Percentiles rank a stretch among this genome's conserved stretches.
These are phyloP conservation scores for Skeletonema menzelii DNA, from an alignment of 108 stramenopile species.

Conservation along the genomic window DNA sequence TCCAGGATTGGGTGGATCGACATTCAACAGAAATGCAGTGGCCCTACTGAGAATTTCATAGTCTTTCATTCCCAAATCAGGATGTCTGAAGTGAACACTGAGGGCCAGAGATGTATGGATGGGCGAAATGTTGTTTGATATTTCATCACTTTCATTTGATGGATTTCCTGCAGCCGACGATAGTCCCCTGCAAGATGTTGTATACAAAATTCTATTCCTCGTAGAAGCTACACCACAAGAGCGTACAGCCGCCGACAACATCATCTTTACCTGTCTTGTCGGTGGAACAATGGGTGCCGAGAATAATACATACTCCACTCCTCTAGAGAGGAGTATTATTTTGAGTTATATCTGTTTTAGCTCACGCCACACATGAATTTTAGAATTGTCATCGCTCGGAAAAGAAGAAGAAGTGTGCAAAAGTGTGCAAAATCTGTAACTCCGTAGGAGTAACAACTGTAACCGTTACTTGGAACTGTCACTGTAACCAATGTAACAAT, in stretches of 20 bases:
- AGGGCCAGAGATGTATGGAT: slow-evolving; percentile 67
- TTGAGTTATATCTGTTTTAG: too few species aligned
- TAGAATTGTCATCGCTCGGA: too few species aligned
- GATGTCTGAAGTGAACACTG: slow-evolving; percentile 80
- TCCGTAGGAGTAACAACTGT: too few species aligned
- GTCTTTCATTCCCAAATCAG: slow-evolving; percentile 85
- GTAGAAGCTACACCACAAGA: neutral
- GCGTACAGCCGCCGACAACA: neutral
- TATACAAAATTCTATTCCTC: neutral
- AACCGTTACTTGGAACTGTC: too few species aligned
- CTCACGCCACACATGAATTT: too few species aligned
- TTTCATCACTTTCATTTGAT: neutral
- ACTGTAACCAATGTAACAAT: too few species aligned
- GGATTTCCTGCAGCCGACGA: neutral
- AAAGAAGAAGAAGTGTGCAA: too few species aligned
- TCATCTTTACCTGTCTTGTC: neutral
- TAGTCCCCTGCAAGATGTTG: neutral
- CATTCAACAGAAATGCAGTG: slow-evolving; percentile 72
- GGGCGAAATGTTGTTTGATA: slow-evolving; percentile 18
- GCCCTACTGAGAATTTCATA: slow-evolving; percentile 84
- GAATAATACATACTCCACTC: too few species aligned
- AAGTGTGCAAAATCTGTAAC: too few species aligned
- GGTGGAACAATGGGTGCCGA: neutral
- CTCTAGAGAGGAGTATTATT: too few species aligned
- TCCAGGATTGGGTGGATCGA: slow-evolving; percentile 62